Evolutionary conservation across 2,329 filamentous ascomycete species (phyloP).

Genomic region (Fusarium bactridioides): DNA sequence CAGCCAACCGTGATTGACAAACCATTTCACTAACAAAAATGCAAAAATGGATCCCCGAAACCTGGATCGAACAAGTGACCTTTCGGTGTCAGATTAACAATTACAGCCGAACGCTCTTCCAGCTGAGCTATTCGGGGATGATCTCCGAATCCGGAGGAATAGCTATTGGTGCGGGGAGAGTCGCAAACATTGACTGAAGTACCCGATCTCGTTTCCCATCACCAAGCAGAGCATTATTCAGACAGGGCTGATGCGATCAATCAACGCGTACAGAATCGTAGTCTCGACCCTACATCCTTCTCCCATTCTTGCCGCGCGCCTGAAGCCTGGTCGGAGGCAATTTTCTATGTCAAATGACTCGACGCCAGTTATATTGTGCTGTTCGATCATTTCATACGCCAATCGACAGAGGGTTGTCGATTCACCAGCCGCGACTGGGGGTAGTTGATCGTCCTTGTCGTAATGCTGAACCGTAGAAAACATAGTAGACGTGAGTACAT

Average conservation of each 20-base stretch:
- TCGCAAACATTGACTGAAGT: rapidly evolving
- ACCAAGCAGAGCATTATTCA: neutral
- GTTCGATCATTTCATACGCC: constrained; percentile 12
- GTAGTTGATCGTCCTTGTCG: neutral
- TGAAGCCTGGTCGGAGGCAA: constrained; percentile 10
- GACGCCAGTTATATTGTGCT: constrained; percentile 1
- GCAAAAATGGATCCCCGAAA: neutral
- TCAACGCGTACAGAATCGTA: constrained; percentile 9
- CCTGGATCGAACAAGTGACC: constrained; percentile 1
- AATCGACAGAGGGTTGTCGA: constrained; percentile 13
- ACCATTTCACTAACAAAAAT: rapidly evolving
- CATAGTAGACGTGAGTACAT: rapidly evolving
- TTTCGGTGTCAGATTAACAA: neutral
- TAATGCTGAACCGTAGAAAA: neutral
- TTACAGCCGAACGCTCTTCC: constrained; percentile 1
- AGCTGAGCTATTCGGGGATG: neutral
- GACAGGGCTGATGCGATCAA: constrained; percentile 7
- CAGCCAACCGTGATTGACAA: neutral
- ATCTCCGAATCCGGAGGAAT: neutral
- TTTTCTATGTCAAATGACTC: neutral
- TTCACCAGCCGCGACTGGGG: neutral
- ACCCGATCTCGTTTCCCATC: rapidly evolving
- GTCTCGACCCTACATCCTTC: constrained; percentile 23
- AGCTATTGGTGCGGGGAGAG: neutral
- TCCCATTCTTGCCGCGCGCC: neutral